These are phyloP conservation scores for Aspergillus aculeatinus DNA, from an alignment of 2,329 filamentous ascomycete genomes.

Conservation along the genomic window DNA sequence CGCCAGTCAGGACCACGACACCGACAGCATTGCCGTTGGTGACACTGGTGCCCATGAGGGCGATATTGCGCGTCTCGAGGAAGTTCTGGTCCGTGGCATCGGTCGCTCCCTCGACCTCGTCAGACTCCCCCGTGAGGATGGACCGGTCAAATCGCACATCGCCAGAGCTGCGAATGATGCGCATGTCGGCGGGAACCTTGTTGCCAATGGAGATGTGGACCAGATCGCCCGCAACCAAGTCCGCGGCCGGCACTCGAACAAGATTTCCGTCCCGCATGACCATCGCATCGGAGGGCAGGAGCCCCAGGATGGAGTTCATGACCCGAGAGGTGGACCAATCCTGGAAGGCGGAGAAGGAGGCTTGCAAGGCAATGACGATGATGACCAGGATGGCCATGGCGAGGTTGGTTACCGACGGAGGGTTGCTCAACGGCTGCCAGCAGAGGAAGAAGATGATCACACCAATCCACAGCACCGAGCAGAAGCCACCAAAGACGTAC, in stretches of 20 bases:
- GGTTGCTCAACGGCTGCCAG: conserved; percentile 72
- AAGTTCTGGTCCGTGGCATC: conserved; percentile 70
- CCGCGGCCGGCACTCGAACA: conserved; percentile 53
- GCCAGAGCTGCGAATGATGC: conserved; percentile 66
- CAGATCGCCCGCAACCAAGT: conserved; percentile 74
- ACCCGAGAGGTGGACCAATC: conserved; percentile 76
- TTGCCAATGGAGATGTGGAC: conserved; percentile 69
- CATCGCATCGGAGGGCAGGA: conserved; percentile 71
- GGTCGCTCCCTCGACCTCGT: conserved; percentile 63
- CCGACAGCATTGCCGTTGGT: conserved; percentile 68
- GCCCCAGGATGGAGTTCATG: conserved; percentile 75
- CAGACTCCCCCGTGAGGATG: conserved; percentile 71
- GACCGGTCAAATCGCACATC: conserved; percentile 74
- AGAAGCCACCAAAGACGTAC: conserved; percentile 79
- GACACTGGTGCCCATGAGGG: conserved; percentile 74
- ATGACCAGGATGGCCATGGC: conserved; percentile 72
- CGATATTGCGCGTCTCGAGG: conserved; percentile 74
- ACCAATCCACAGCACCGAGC: conserved; percentile 68
- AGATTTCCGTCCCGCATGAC: conserved; percentile 63
- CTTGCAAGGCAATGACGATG: conserved; percentile 69
- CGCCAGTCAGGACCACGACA: conserved; percentile 69
- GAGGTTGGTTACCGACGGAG: conserved; percentile 66
- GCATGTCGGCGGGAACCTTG: conserved; percentile 73
- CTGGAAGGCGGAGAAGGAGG: conserved; percentile 67
- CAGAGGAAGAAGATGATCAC: conserved; percentile 73